Conservation (phyloP, 495 filamentous ascomycete genomes). For the Trichocladium antarcticum region DNA sequence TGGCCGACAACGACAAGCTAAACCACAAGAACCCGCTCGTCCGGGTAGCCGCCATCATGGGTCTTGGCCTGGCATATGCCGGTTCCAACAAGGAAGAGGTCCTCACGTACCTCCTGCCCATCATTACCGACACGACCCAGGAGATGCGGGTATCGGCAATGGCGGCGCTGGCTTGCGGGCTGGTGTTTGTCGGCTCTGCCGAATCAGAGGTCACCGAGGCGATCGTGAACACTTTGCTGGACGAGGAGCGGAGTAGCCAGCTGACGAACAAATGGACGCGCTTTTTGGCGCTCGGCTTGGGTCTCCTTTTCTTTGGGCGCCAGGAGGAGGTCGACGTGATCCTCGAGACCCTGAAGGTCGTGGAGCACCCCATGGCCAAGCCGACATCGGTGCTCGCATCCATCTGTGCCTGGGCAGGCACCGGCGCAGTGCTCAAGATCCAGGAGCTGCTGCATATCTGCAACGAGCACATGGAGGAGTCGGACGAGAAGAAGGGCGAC, state of each 20-base stretch:
- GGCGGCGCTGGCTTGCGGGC: conserved; percentile 81
- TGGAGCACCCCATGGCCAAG: conserved; percentile 90
- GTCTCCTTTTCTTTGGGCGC: conserved; percentile 86
- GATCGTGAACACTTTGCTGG: conserved; percentile 80
- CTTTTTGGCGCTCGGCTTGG: conserved; percentile 89
- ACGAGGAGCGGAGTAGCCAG: conserved; percentile 75
- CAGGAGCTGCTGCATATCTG: conserved; percentile 95
- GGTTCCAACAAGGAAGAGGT: conserved; percentile 83
- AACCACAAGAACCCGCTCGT: conserved; percentile 65
- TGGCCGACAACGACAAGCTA: conserved; percentile 66
- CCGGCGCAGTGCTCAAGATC: conserved; percentile 89
- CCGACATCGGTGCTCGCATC: conserved; percentile 82
- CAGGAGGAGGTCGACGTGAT: conserved; percentile 97
- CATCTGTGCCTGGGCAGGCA: conserved; percentile 95
- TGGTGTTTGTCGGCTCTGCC: conserved; percentile 87
- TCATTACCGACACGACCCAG: conserved; percentile 66
- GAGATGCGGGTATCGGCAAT: conserved; percentile 95
- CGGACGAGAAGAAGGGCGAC: conserved; percentile 80
- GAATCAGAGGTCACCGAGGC: conserved; percentile 79
- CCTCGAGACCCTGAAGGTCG: conserved; percentile 85
- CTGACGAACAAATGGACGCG: conserved; percentile 96
- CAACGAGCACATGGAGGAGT: conserved; percentile 92
- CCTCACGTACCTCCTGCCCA: conserved; percentile 67
- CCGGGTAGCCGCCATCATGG: conserved; percentile 79
- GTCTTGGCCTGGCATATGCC: conserved; percentile 84